A percentile compares a stretch with the other conserved stretches of the same genome.
These are phyloP conservation scores for Butyriboletus loyo DNA, from an alignment of 768 basidiomycete species.

Conservation along the genomic window DNA sequence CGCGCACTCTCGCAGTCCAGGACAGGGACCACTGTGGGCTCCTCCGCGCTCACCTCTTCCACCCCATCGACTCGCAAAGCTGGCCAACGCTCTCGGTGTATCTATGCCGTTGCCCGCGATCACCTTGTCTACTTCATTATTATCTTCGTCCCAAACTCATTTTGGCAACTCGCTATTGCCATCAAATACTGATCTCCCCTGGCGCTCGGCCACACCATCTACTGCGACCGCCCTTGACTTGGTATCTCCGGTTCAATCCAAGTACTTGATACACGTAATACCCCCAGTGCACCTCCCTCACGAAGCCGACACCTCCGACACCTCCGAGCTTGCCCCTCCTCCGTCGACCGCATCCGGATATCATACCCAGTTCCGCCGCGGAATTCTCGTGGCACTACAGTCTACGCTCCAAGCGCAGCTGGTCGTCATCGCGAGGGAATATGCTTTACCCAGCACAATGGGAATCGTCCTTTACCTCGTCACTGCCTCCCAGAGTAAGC, in stretches of 20 bases:
- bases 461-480: slow-evolving; percentile 85
- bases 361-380: slow-evolving; percentile 75
- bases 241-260: slow-evolving; percentile 46
- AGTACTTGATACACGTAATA: slow-evolving; percentile 78
- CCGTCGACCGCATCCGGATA: slow-evolving; percentile 68
- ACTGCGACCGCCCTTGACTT: slow-evolving; percentile 39
- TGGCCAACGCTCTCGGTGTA: slow-evolving; percentile 84
- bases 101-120: slow-evolving; percentile 66
- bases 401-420: slow-evolving; percentile 81
- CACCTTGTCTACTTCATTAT: slow-evolving; percentile 16
- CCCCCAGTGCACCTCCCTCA: slow-evolving; percentile 74
- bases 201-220: slow-evolving; percentile 53
- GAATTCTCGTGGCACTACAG: slow-evolving; percentile 83
- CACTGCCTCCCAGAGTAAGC: slow-evolving; percentile 30
- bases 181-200: slow-evolving; percentile 31
- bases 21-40: slow-evolving; percentile 40
- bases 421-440: slow-evolving; percentile 87
- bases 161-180: slow-evolving; percentile 17
- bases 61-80: slow-evolving; percentile 73
- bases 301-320: slow-evolving; percentile 43
- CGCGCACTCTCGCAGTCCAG: slow-evolving; percentile 7
- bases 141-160: slow-evolving; percentile 10
- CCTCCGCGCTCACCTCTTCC: slow-evolving; percentile 70
- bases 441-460: slow-evolving; percentile 81
- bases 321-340: slow-evolving; percentile 48